Conservation (phyloP, 129 eudicot genomes). For the Scalesia atractyloides region DNA sequence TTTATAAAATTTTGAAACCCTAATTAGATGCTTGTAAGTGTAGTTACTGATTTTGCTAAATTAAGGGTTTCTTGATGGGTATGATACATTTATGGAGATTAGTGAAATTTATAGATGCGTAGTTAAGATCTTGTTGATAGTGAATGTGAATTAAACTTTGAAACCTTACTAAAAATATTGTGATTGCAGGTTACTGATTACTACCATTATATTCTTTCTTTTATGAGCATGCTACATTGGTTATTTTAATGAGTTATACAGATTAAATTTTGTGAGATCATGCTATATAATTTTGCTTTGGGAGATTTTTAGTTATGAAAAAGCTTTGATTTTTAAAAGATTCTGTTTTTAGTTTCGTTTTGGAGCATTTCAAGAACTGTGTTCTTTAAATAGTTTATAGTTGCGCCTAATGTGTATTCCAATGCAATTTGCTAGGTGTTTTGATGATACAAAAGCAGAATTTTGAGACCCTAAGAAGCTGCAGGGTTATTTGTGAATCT, state of each 20-base stretch:
- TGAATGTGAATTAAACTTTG: constrained; percentile 16
- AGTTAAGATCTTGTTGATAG: constrained; percentile 6
- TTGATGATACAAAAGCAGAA: constrained; percentile 19
- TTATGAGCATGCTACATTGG: constrained; percentile 1
- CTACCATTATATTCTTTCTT: neutral
- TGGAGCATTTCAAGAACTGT: constrained; percentile 7
- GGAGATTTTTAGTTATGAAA: neutral
- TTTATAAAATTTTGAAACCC: constrained; percentile 9
- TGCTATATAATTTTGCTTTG: constrained; percentile 7
- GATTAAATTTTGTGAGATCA: neutral
- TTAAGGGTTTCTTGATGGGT: neutral
- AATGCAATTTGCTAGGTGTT: constrained; percentile 16
- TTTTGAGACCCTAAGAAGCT: constrained; percentile 23
- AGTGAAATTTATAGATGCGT: neutral
- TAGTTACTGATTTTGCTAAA: neutral
- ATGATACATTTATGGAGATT: neutral
- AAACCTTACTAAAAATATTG: neutral
- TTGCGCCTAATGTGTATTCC: constrained; percentile 5
- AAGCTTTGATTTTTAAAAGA: neutral
- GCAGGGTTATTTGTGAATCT: constrained; percentile 13
- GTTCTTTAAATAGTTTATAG: neutral
- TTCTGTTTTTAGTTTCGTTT: constrained; percentile 2
- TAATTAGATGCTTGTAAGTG: neutral
- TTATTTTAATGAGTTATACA: neutral
- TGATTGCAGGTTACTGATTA: neutral